These are phyloP conservation scores for Exophiala aquamarina DNA, from an alignment of 2,329 filamentous ascomycete genomes.

Conservation along the genomic window DNA sequence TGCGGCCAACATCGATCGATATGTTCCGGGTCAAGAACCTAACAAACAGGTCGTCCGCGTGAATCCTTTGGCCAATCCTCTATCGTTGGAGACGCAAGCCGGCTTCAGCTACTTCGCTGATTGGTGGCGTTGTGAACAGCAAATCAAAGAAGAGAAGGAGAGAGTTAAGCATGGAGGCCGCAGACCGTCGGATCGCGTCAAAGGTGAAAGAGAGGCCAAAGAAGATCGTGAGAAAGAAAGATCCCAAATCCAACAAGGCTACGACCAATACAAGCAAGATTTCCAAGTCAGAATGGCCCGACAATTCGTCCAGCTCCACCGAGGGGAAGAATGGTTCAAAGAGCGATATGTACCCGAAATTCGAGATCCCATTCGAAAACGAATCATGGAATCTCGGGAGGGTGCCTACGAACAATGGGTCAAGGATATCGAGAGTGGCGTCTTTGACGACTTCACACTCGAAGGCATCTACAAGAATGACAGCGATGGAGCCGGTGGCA, in stretches of 20 bases:
- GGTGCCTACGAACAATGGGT: slow-evolving; percentile 84
- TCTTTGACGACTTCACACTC: slow-evolving; percentile 91
- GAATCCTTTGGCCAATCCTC: slow-evolving; percentile 62
- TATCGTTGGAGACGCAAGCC: slow-evolving; percentile 64
- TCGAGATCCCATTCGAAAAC: slow-evolving; percentile 69
- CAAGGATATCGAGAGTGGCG: slow-evolving; percentile 76
- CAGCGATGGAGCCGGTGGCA: slow-evolving; percentile 78
- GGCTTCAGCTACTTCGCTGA: slow-evolving; percentile 69
- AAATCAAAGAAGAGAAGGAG: slow-evolving; percentile 64
- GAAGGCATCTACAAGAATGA: slow-evolving; percentile 94
- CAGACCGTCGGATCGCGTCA: slow-evolving; percentile 54
- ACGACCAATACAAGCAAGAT: slow-evolving; percentile 66
- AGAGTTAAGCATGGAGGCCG: slow-evolving; percentile 59
- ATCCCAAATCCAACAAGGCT: slow-evolving; percentile 63
- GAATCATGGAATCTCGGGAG: slow-evolving; percentile 77
- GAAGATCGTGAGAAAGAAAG: slow-evolving; percentile 64
- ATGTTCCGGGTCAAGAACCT: slow-evolving; percentile 62
- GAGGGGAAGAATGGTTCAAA: slow-evolving; percentile 96
- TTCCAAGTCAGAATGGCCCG: slow-evolving; percentile 75
- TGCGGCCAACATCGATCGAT: slow-evolving; percentile 61
- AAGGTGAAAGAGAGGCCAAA: slow-evolving; percentile 61
- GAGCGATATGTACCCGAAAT: slow-evolving; percentile 89
- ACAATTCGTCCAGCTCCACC: slow-evolving; percentile 86
- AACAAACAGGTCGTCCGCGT: slow-evolving; percentile 52
- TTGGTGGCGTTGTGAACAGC: slow-evolving; percentile 66